Conservation (phyloP, 192 early-diverging fungal species). For the Coemansia sp. region DNA sequence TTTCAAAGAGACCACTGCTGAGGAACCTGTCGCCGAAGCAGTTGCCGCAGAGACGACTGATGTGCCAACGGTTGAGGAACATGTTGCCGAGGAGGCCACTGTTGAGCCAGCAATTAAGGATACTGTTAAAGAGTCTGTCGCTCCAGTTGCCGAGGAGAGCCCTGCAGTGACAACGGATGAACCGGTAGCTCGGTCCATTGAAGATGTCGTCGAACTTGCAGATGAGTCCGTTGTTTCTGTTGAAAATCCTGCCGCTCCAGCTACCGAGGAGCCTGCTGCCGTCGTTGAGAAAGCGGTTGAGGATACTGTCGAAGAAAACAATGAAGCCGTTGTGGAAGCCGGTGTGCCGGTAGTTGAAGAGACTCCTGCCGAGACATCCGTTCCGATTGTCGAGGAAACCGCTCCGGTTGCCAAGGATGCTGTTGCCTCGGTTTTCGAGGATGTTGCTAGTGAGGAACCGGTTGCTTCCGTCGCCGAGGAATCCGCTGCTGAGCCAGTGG, state of each 20-base stretch:
- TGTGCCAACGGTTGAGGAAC: background rate
- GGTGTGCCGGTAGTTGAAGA: background rate
- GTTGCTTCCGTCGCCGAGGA: too few species aligned
- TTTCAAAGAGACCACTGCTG: too few species aligned
- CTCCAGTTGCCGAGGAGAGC: slow-evolving; percentile 2
- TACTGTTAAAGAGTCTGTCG: background rate
- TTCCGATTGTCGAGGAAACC: background rate
- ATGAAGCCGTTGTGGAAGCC: background rate
- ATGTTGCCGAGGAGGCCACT: background rate
- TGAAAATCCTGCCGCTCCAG: background rate
- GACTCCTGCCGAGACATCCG: background rate
- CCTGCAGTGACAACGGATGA: background rate
- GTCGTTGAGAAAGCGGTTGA: background rate
- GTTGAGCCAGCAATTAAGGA: background rate
- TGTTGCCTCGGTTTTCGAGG: too few species aligned
- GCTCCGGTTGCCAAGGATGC: background rate
- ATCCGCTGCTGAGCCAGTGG: background rate
- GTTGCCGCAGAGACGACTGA: too few species aligned
- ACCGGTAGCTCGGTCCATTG: background rate
- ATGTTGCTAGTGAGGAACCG: background rate
- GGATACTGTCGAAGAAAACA: background rate
- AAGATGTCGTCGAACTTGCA: background rate
- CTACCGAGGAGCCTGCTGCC: background rate
- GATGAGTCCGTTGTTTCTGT: too few species aligned
- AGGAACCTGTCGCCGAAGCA: too few species aligned